Evolutionary conservation across 2,329 filamentous ascomycete genomes (phyloP).

Genomic region (Periconia sp.): DNA sequence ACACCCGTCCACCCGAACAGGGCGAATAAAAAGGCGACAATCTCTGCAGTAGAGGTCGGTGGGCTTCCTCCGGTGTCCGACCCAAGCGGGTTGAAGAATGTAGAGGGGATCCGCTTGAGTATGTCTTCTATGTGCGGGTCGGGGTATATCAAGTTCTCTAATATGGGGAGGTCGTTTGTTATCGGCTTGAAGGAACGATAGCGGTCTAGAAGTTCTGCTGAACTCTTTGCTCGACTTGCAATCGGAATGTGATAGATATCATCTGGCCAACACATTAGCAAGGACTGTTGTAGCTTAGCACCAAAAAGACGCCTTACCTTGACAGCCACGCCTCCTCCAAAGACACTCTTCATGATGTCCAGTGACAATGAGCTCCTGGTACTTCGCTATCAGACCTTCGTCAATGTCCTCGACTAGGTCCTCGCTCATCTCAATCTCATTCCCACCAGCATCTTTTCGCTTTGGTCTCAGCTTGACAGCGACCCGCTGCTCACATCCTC

Average conservation of each 20-base stretch:
- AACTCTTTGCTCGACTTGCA: slow-evolving; percentile 44
- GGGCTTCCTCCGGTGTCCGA: slow-evolving; percentile 17
- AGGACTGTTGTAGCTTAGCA: slow-evolving; percentile 8
- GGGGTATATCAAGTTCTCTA: slow-evolving; percentile 41
- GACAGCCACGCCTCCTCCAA: slow-evolving; percentile 88
- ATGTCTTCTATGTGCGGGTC: slow-evolving; percentile 32
- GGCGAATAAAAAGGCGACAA: slow-evolving; percentile 41
- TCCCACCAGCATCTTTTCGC: slow-evolving; percentile 51
- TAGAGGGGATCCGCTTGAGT: slow-evolving; percentile 27
- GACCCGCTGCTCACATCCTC: slow-evolving; percentile 82
- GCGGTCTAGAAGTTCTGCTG: slow-evolving; percentile 46
- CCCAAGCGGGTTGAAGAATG: slow-evolving; percentile 27
- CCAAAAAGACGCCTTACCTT: slow-evolving; percentile 61
- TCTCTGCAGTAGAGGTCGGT: slow-evolving; percentile 26
- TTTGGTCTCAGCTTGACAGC: slow-evolving; percentile 73
- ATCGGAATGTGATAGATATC: slow-evolving; percentile 67
- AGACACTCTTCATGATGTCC: slow-evolving; percentile 83
- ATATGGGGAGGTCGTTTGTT: slow-evolving; percentile 36
- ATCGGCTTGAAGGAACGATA: slow-evolving; percentile 48
- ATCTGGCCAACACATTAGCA: slow-evolving; percentile 47
- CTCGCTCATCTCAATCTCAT: slow-evolving; percentile 59
- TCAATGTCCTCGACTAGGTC: slow-evolving; percentile 56
- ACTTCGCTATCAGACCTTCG: slow-evolving; percentile 75
- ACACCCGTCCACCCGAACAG: slow-evolving; percentile 59
- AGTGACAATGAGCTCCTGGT: slow-evolving; percentile 72